phyloP scores from a whole-genome alignment of 768 basidiomycete species.

The Royoungia palumana region DNA sequence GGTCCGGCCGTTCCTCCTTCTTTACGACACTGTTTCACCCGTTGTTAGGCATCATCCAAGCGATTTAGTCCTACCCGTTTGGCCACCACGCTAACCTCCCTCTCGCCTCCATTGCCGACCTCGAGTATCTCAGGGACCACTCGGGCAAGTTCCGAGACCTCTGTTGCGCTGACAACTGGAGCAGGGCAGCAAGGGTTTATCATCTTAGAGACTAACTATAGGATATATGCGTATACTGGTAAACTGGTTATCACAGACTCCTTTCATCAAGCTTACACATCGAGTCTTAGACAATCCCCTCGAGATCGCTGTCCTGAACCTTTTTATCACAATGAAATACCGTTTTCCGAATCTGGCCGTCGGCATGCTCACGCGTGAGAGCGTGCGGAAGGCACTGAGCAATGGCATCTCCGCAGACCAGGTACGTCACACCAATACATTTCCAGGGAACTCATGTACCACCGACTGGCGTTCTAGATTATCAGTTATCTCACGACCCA shows the following conservation, averaged over 20 bases:
- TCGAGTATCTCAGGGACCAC: slow-evolving; percentile 32
- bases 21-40: slow-evolving; percentile 12
- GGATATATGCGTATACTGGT: slow-evolving; percentile 98
- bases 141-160: slow-evolving; percentile 12
- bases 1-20: slow-evolving; percentile 39
- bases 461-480: slow-evolving; percentile 53
- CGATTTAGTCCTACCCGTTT: slow-evolving; percentile 94
- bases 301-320: slow-evolving; percentile 91
- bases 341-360: slow-evolving; percentile 98
- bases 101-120: slow-evolving; percentile 74
- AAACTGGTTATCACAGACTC: slow-evolving; percentile 13
- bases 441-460: slow-evolving; percentile 8
- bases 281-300: slow-evolving; percentile 77
- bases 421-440: slow-evolving; percentile 44
- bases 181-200: slow-evolving; percentile 84
- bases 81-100: slow-evolving; percentile 91
- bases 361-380: slow-evolving; percentile 91
- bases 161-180: slow-evolving; percentile 40
- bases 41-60: slow-evolving; percentile 58
- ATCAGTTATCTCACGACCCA: slow-evolving; percentile 92
- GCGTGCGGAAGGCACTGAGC: slow-evolving; percentile 87
- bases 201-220: slow-evolving; percentile 97
- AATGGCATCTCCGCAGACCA: slow-evolving; percentile 98
- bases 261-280: slow-evolving; percentile 16
- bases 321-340: slow-evolving; percentile 89